A percentile compares a stretch with the other conserved stretches of the same genome.
Conservation (phyloP, 2,329 filamentous ascomycete genomes). For the Zarea fungicola region DNA sequence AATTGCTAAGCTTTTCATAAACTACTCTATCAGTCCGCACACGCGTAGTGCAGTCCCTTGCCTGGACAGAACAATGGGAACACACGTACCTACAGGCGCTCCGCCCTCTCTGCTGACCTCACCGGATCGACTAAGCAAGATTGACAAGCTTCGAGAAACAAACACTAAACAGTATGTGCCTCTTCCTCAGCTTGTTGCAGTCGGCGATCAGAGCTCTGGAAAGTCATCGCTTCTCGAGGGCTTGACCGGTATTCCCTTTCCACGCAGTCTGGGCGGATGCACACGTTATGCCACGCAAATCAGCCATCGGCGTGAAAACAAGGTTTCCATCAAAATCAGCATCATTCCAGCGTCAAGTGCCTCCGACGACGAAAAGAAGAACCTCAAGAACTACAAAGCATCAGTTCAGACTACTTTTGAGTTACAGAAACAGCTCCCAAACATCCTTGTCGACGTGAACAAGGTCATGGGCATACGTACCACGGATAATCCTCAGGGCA, state of each 20-base stretch:
- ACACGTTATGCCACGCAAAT: slow-evolving; percentile 27
- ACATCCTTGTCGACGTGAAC: slow-evolving; percentile 35
- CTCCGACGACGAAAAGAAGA: slow-evolving; percentile 11
- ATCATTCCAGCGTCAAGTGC: slow-evolving; percentile 33
- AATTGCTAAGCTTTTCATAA: too few species aligned
- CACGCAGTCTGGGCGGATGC: slow-evolving; percentile 24
- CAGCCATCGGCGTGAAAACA: slow-evolving; percentile 29
- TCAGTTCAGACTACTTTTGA: slow-evolving; percentile 17
- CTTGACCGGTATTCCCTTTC: slow-evolving; percentile 28
- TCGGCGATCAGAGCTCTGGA: slow-evolving; percentile 29
- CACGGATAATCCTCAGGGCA: background rate
- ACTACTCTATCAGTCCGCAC: too few species aligned
- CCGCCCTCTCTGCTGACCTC: too few species aligned
- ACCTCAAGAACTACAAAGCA: slow-evolving; percentile 11
- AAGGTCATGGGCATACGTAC: slow-evolving; percentile 38
- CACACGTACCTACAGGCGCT: too few species aligned
- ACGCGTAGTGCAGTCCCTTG: too few species aligned
- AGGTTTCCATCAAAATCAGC: slow-evolving; percentile 32
- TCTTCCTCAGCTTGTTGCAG: slow-evolving; percentile 24
- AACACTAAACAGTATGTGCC: slow-evolving; percentile 22
- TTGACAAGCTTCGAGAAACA: slow-evolving; percentile 23
- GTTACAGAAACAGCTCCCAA: slow-evolving; percentile 29
- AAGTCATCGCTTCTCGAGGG: slow-evolving; percentile 29
- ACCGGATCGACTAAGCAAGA: slow-evolving; percentile 20
- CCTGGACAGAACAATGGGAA: too few species aligned